Base-by-base conservation (phyloP, 179 eudicot species). In the Spergularia azorica region DNA sequence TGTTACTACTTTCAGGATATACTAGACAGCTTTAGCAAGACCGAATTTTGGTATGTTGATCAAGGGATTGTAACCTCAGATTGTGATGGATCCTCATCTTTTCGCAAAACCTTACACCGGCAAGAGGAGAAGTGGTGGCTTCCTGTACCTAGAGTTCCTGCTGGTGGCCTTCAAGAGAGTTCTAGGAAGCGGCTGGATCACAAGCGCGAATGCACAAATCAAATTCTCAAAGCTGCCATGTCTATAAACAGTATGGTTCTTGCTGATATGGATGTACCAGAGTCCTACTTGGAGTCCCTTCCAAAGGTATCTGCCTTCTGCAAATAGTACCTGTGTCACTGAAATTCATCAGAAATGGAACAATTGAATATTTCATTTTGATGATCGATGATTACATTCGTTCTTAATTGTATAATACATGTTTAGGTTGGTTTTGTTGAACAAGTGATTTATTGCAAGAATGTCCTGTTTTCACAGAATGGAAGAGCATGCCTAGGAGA, bases 81-180 rank as follows among this genome's bases (percentile, higher is more conserved):
- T 50, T 80, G 87, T 39, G 91, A 91, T 68, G 93, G 92, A 1
- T 85, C 96, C 50, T 67, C 88, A 32, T 88, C 97, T 16, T 89
- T 89, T 43, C 85, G 92, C 32, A 88, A 81, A 59, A 81, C 89
- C 11, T 83, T 85, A 61, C 90, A 87, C 76, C 84, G 89, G 51
- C 93, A 90, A 81, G 90, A 90, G 70, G 97, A 91, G 77, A 93
- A 93, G 72, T 93, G 98, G 98, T 93, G 98, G 98, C 86, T 93
- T 26, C 98, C 98, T 4, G 91, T 89, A 26, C 98, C 98, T 36
- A 83, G 95, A 2, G 95, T 93, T 62, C 92, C 98, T 62, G 75
- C 87, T 56, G 89, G 88, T 16, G 98, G 97, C 70, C 93, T 91
- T 9, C 83, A 79, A 60, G 90, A 89, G 80, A 89, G 74, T 73